A percentile compares a stretch with the other conserved stretches of the same genome.
These are phyloP conservation scores for Coprinopsis marcescibilis DNA, from an alignment of 768 basidiomycete species.

Conservation along the genomic window DNA sequence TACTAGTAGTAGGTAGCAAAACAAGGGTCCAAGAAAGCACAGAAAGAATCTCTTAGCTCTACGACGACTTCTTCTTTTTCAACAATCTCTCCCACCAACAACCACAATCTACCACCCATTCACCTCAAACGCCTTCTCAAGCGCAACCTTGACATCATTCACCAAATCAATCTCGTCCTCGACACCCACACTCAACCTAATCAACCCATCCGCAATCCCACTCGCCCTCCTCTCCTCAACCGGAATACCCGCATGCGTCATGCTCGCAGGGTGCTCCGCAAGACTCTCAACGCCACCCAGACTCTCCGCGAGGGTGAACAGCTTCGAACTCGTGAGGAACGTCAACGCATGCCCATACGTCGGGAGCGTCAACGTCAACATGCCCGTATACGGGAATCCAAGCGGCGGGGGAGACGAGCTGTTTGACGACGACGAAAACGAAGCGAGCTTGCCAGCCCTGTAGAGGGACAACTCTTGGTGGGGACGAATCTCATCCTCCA, in stretches of 20 bases:
- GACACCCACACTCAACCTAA: constrained; percentile 81
- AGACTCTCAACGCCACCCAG: constrained; percentile 91
- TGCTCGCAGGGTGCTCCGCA: constrained; percentile 78
- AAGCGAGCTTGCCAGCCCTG: constrained; percentile 5
- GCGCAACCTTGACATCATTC: constrained; percentile 60
- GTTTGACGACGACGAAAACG: constrained; percentile 13
- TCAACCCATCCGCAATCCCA: constrained; percentile 73
- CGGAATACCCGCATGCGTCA: constrained; percentile 85
- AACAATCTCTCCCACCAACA: too few relatives aligned
- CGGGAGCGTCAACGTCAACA: constrained; percentile 75
- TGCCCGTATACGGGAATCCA: constrained; percentile 87
- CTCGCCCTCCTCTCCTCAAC: constrained; percentile 56
- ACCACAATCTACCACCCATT: background rate
- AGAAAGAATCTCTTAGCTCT: too few relatives aligned
- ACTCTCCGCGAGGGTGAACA: constrained; percentile 84
- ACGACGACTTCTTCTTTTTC: too few relatives aligned
- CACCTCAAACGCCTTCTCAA: constrained; percentile 35
- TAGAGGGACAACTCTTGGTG: constrained; percentile 11
- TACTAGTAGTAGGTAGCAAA: too few relatives aligned
- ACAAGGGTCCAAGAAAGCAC: too few relatives aligned
- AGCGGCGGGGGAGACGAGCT: constrained; percentile 26
- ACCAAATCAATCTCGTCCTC: constrained; percentile 85
- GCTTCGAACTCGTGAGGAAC: constrained; percentile 58
- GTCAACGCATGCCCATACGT: constrained; percentile 51
- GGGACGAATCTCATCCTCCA: constrained; percentile 29